Percentiles rank a stretch among this genome's conserved stretches.
phyloP scores from a whole-genome alignment of 1,284 basidiomycete genomes.

The Ceratobasidium sp. region DNA sequence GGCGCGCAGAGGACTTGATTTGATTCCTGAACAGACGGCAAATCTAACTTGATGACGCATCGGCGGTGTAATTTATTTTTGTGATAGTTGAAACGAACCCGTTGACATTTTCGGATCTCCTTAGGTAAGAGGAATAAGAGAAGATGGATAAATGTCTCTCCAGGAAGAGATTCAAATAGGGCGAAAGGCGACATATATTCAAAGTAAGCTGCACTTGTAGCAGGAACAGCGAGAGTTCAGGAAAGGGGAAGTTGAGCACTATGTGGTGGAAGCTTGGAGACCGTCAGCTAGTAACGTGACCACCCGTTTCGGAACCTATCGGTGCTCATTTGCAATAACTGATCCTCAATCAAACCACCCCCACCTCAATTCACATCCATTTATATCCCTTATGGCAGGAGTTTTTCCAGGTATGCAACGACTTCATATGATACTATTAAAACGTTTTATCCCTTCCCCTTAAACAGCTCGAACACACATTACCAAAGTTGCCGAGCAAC shows the following conservation, averaged over 20 bases:
- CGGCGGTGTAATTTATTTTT: background rate
- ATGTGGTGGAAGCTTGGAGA: too few species aligned
- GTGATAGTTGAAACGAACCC: background rate
- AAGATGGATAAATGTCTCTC: slow-evolving; percentile 21
- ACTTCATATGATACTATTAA: background rate
- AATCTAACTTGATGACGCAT: background rate
- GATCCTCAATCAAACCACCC: slow-evolving; percentile 11
- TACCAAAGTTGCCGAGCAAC: slow-evolving; percentile 17
- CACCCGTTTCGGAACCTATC: slow-evolving; percentile 4
- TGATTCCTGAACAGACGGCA: background rate
- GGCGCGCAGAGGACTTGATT: background rate
- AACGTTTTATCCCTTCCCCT: background rate
- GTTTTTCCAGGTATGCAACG: slow-evolving; percentile 20
- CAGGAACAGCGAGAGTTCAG: too few species aligned
- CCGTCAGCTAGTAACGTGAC: too few species aligned
- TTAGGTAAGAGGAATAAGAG: slow-evolving; percentile 5
- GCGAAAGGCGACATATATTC: too few species aligned
- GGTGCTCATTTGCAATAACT: background rate
- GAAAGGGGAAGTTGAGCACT: too few species aligned
- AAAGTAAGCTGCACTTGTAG: too few species aligned
- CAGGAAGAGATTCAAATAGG: too few species aligned
- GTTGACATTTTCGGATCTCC: slow-evolving; percentile 25
- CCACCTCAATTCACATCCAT: background rate
- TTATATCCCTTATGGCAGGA: background rate
- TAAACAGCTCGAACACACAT: slow-evolving; percentile 21